Conservation (phyloP, 2,329 filamentous ascomycete species). For the Fusarium sp. region DNA sequence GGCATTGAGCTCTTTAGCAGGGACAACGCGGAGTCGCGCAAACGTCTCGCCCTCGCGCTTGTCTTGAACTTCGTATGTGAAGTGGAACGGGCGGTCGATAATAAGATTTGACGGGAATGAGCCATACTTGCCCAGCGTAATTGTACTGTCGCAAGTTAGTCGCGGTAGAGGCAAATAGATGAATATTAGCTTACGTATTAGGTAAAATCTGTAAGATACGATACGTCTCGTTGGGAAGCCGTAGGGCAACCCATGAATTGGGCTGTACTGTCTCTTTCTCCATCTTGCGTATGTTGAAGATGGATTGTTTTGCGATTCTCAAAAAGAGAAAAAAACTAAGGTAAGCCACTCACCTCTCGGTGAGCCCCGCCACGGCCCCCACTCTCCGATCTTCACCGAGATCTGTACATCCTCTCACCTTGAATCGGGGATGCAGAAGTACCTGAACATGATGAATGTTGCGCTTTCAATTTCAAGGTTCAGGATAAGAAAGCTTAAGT, state of each 20-base stretch:
- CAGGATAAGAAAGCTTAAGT: no score
- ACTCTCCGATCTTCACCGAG: slow-evolving; percentile 36
- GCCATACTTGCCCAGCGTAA: slow-evolving; percentile 93
- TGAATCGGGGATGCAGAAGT: not conserved
- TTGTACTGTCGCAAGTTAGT: slow-evolving; percentile 69
- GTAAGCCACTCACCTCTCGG: slow-evolving; percentile 44
- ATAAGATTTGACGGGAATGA: slow-evolving; percentile 90
- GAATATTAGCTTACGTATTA: slow-evolving; percentile 64
- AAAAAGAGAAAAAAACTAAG: slow-evolving; percentile 46
- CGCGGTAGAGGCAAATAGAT: slow-evolving; percentile 7
- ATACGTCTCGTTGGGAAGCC: slow-evolving; percentile 69
- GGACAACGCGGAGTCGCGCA: slow-evolving; percentile 80
- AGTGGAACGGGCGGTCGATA: slow-evolving; percentile 88
- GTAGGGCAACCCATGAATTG: slow-evolving; percentile 70
- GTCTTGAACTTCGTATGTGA: slow-evolving; percentile 91
- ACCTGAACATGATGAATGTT: no score
- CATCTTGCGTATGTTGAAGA: slow-evolving; percentile 45
- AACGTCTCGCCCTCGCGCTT: slow-evolving; percentile 73
- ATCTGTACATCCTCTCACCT: slow-evolving; percentile 9
- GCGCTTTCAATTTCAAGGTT: no score
- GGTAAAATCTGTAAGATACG: slow-evolving; percentile 70
- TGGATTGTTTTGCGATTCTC: slow-evolving; percentile 25
- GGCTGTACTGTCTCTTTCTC: slow-evolving; percentile 58
- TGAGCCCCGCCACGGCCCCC: slow-evolving; percentile 49
- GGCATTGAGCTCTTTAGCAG: slow-evolving; percentile 84